phyloP scores from a whole-genome alignment of 768 basidiomycete genomes.

The Boletus coccyginus region DNA sequence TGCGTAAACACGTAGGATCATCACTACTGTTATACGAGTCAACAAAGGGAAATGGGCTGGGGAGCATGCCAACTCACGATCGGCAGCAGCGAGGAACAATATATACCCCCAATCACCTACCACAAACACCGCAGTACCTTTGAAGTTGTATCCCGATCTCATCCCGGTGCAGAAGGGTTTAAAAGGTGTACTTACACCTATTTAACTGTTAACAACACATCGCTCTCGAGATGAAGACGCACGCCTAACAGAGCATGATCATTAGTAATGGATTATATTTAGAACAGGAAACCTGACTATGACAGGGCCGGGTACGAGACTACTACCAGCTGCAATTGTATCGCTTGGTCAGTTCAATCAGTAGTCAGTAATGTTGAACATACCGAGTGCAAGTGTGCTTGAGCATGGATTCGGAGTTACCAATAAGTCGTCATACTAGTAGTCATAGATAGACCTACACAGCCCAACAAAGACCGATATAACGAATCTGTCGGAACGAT shows the following conservation, averaged over 20 bases:
- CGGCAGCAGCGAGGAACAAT: too few relatives aligned
- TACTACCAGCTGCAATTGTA: background rate
- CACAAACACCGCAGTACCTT: constrained; percentile 1
- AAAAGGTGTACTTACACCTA: constrained; percentile 11
- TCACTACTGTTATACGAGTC: too few relatives aligned
- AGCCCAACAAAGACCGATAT: too few relatives aligned
- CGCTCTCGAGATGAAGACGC: background rate
- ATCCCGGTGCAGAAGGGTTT: background rate
- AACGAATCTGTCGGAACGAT: too few relatives aligned
- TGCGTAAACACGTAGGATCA: too few relatives aligned
- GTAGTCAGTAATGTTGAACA: background rate
- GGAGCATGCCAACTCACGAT: too few relatives aligned
- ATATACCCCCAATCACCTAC: too few relatives aligned
- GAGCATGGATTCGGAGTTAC: background rate
- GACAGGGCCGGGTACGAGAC: background rate
- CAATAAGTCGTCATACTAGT: background rate
- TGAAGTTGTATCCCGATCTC: background rate
- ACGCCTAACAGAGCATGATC: constrained; percentile 1
- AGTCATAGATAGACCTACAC: too few relatives aligned
- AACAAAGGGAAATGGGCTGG: too few relatives aligned
- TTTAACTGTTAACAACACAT: background rate
- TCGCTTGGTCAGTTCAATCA: background rate
- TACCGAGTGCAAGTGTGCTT: background rate
- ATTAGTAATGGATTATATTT: background rate
- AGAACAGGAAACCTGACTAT: background rate